A percentile compares a stretch with the other conserved stretches of the same genome.
phyloP scores from a whole-genome alignment of 305 asterid genomes.

The Rubia tinctorum region DNA sequence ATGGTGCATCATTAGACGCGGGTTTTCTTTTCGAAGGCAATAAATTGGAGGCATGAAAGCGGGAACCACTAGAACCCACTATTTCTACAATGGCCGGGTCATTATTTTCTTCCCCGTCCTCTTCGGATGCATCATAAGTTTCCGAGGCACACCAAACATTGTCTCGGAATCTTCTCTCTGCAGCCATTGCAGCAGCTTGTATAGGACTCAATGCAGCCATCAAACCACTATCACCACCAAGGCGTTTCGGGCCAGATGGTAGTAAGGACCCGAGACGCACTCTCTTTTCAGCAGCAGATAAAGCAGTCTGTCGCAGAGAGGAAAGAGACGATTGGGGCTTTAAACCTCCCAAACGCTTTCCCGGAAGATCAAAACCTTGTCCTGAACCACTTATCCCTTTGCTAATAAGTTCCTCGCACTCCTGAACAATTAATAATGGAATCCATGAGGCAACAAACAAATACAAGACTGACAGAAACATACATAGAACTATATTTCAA shows the following conservation, averaged over 20 bases:
- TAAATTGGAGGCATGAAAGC: slow-evolving; percentile 23
- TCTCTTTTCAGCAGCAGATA: slow-evolving; percentile 84
- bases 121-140: slow-evolving; percentile 45
- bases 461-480: background rate
- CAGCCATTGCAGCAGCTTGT: slow-evolving; percentile 99
- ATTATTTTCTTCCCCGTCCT: slow-evolving; percentile 59
- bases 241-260: slow-evolving; percentile 74
- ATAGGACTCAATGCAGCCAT: slow-evolving; percentile 70
- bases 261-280: slow-evolving; percentile 59
- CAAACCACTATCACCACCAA: slow-evolving; percentile 81
- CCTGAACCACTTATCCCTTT: slow-evolving; percentile 75
- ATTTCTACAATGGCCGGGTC: slow-evolving; percentile 33
- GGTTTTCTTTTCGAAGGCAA: slow-evolving; percentile 57
- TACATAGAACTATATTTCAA: background rate
- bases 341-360: slow-evolving; percentile 79
- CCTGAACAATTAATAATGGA: slow-evolving; percentile 33
- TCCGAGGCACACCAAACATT: slow-evolving; percentile 93
- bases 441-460: background rate
- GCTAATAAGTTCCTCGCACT: slow-evolving; percentile 77
- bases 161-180: slow-evolving; percentile 85
- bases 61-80: slow-evolving; percentile 16
- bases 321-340: slow-evolving; percentile 50
- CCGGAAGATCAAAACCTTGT: slow-evolving; percentile 88
- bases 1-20: slow-evolving; percentile 31
- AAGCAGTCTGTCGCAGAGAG: slow-evolving; percentile 57